Evolutionary conservation across 805 yeast species (phyloP), one percentile per base, ranked within the genome.

Genomic region (Debaryomyces castellii): DNA sequence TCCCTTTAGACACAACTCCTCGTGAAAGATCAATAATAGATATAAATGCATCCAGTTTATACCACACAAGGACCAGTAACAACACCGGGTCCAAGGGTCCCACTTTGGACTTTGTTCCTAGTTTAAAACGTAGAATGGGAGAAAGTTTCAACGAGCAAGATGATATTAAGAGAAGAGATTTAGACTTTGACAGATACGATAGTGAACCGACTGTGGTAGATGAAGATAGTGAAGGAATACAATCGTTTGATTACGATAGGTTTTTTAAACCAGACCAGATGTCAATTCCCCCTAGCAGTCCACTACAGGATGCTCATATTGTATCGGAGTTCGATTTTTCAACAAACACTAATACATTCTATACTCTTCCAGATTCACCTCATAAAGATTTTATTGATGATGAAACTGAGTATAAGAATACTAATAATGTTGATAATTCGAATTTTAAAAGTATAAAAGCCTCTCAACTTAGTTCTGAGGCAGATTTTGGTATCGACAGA

Each of bases 401-500:
- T 16, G 38, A 17, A 6, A 30, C 18, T 14, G 43, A 16, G n/a
- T 10, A 12, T 3, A 30, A 11, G 8, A 28, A 41, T 3, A 39
- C 21, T 30, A 24, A 37, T 36, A 45, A 23, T 30, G 35, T 39
- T 5, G n/a, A 47, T 43, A 8, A 16, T 12, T 20, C 34, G 25
- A 33, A 32, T 10, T 22, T 18, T 17, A 1, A 18, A 22, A 14
- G 14, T n/a, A n/a, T 14, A 16, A 18, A 36, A 28, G 25, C 39
- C 2, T 44, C 41, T 24, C 41, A 22, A 1, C 39, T 39, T 38
- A 63, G 73, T 47, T 64, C 71, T 9, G 76, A 71, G 21, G 63
- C 77, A 7, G 78, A 72, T 47, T 74, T 78, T 50, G 83, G 82
- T 0, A 66, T 80, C 23, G 84, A 80, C 51, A 64, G 69, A 42